Evolutionary conservation across 2,329 filamentous ascomycete genomes (phyloP).

Genomic region (Rachicladosporium sp.): DNA sequence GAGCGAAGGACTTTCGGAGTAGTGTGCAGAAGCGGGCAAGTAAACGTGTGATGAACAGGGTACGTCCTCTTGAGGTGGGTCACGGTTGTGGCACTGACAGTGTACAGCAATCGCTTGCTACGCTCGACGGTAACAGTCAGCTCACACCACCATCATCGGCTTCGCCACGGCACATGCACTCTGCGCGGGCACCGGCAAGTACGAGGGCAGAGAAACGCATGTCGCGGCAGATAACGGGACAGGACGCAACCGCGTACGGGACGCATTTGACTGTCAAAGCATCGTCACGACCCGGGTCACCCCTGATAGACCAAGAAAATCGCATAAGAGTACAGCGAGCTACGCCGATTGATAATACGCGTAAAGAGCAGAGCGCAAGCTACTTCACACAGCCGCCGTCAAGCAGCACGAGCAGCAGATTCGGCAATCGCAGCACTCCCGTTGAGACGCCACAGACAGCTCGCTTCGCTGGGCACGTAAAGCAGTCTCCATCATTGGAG

Average conservation of each 20-base stretch:
- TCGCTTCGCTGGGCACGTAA: conserved; percentile 56
- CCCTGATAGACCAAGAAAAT: conserved; percentile 47
- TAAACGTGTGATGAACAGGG: conserved; percentile 63
- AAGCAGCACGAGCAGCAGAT: conserved; percentile 32
- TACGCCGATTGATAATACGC: conserved; percentile 42
- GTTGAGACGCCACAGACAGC: conserved; percentile 51
- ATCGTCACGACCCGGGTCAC: conserved; percentile 59
- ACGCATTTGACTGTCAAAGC: conserved; percentile 36
- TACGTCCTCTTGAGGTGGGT: conserved; percentile 32
- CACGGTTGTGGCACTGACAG: conserved; percentile 11
- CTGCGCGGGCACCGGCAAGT: conserved; percentile 34
- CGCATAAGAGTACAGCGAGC: conserved; percentile 40
- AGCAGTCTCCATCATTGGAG: conserved; percentile 75
- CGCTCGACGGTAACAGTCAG: conserved; percentile 53
- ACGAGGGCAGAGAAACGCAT: conserved; percentile 36
- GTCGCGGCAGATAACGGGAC: conserved; percentile 30
- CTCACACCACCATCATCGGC: conserved; percentile 48
- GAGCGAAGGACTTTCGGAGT: conserved; percentile 38
- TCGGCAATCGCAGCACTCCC: conserved; percentile 37
- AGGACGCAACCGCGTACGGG: conserved; percentile 25
- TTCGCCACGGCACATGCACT: conserved; percentile 51
- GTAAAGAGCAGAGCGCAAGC: conserved; percentile 35
- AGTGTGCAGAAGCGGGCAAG: conserved; percentile 37
- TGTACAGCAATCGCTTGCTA: conserved; percentile 66
- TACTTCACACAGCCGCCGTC: conserved; percentile 40